phyloP scores from a whole-genome alignment of 129 eudicot species.

The Pseudognaphalium luteoalbum region DNA sequence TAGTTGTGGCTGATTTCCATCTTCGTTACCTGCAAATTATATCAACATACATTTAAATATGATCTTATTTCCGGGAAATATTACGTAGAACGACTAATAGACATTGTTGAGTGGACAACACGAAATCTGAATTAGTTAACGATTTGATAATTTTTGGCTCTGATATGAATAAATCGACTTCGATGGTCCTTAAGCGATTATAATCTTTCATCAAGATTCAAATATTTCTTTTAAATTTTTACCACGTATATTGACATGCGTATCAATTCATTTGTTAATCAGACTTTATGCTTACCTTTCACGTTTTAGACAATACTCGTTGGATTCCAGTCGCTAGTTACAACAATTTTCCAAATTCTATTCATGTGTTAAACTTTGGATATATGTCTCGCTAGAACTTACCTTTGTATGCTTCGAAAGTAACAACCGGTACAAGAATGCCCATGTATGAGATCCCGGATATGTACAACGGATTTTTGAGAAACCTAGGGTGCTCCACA shows the following conservation, averaged over 20 bases:
- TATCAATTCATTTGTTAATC: no score
- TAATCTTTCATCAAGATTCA: no score
- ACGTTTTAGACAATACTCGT: no score
- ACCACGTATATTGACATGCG: no score
- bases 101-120: no score
- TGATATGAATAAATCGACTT: background rate
- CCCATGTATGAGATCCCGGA: slow-evolving; percentile 40
- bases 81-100: background rate
- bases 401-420: slow-evolving; percentile 30
- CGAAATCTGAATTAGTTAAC: no score
- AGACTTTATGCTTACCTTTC: no score
- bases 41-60: background rate
- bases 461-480: slow-evolving; percentile 31
- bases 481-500: slow-evolving; percentile 27
- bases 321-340: no score
- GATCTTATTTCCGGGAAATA: background rate
- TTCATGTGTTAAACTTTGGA: background rate
- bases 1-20: slow-evolving; percentile 25
- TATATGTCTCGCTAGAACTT: background rate
- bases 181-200: background rate
- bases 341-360: no score
- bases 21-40: slow-evolving; percentile 26
- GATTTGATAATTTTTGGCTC: no score
- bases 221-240: no score
- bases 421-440: slow-evolving; percentile 22